Conservation (phyloP, 2,329 filamentous ascomycete genomes). For the Beauveria sp. region DNA sequence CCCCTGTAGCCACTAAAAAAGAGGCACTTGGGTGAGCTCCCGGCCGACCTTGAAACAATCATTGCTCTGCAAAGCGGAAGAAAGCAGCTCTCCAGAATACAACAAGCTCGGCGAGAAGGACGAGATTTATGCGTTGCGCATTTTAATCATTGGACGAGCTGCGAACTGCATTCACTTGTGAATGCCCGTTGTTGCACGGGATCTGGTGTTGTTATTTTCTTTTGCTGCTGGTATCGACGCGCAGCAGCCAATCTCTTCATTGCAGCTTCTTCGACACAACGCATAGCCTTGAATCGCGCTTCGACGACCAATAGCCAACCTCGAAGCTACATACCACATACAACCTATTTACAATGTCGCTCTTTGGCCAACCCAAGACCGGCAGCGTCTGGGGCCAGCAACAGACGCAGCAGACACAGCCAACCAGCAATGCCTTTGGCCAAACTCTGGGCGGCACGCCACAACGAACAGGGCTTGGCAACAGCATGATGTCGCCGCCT, state of each 20-base stretch:
- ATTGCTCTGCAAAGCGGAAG: not conserved
- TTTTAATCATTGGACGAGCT: not conserved
- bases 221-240: not conserved
- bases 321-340: constrained; percentile 1
- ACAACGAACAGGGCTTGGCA: constrained; percentile 27
- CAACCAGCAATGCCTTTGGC: constrained; percentile 22
- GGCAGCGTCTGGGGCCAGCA: constrained; percentile 31
- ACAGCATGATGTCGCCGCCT: constrained; percentile 27
- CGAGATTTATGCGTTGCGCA: not conserved
- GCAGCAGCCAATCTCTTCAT: not conserved
- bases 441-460: constrained; percentile 26
- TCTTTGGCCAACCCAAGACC: constrained; percentile 34
- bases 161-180: not conserved
- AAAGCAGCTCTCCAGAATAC: not conserved
- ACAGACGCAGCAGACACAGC: constrained; percentile 25
- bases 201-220: not conserved
- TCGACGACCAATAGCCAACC: not conserved
- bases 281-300: not conserved
- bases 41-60: not conserved
- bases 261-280: not conserved
- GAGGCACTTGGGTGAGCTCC: constrained; percentile 14
- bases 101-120: not conserved
- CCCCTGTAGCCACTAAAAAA: constrained; percentile 15
- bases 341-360: constrained; percentile 22
- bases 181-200: not conserved